Evolutionary conservation across 2,329 filamentous ascomycete genomes (phyloP).

Genomic region (Ustilaginoidea virens): DNA sequence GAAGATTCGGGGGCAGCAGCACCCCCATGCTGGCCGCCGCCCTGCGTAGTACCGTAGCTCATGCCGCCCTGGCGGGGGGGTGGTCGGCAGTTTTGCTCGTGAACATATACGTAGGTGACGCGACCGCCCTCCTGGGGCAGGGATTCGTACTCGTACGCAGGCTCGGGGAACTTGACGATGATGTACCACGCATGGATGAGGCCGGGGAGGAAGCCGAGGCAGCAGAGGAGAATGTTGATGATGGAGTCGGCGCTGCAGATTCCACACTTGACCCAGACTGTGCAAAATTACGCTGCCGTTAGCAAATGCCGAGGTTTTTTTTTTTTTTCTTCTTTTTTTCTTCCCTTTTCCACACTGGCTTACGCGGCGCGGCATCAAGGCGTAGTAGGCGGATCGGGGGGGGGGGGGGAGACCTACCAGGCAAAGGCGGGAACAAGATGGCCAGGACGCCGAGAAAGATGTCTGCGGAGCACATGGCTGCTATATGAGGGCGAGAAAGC

Average conservation of each 20-base stretch:
- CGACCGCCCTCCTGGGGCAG: constrained; percentile 41
- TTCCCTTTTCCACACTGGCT: too few species aligned
- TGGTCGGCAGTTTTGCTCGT: constrained; percentile 23
- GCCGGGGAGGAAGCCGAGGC: constrained; percentile 67
- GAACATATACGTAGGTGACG: constrained; percentile 68
- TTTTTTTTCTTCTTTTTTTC: too few species aligned
- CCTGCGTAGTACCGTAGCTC: constrained; percentile 8
- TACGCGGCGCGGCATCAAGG: not conserved
- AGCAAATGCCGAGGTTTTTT: too few species aligned
- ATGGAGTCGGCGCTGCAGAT: constrained; percentile 84
- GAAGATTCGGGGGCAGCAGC: constrained; percentile 26
- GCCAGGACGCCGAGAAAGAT: constrained; percentile 37
- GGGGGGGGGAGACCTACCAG: constrained; percentile 27
- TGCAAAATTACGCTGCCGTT: too few species aligned
- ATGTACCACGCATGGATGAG: constrained; percentile 97
- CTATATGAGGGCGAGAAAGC: too few species aligned
- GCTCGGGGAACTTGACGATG: constrained; percentile 76
- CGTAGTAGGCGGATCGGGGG: not conserved
- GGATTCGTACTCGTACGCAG: constrained; percentile 53
- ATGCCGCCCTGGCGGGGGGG: constrained; percentile 8
- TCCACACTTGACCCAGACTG: constrained; percentile 93
- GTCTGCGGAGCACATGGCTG: constrained; percentile 40
- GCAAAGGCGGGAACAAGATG: constrained; percentile 19
- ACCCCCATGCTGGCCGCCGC: constrained; percentile 14
- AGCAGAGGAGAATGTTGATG: constrained; percentile 86